phyloP scores from a whole-genome alignment of 2,329 filamentous ascomycete species.

The Colletotrichum sp. region DNA sequence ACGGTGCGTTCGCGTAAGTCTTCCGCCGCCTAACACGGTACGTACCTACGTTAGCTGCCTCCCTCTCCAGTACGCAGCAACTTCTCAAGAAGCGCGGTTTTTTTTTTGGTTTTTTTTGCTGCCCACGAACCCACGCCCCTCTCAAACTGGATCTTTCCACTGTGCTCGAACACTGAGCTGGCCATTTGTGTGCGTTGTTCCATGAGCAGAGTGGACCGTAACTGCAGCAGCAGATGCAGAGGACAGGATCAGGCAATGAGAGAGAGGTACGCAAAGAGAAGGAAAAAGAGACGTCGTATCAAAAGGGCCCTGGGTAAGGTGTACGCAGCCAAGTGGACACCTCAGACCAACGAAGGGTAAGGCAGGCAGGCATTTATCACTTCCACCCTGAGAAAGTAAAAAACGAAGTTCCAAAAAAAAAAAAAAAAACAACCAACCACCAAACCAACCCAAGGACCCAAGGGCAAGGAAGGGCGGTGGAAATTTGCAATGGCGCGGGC shows the following conservation, averaged over 20 bases:
- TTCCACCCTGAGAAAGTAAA: background rate
- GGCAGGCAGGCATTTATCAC: background rate
- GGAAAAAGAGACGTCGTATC: background rate
- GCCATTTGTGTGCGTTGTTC: background rate
- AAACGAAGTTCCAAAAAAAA: too few species aligned
- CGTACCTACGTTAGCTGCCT: background rate
- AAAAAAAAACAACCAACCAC: background rate
- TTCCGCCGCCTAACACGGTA: background rate
- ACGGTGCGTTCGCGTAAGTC: constrained; percentile 15
- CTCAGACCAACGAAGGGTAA: background rate
- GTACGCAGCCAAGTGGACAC: background rate
- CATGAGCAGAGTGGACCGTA: background rate
- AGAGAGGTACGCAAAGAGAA: background rate
- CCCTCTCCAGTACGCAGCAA: background rate
- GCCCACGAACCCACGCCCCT: background rate
- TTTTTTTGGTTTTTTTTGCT: background rate
- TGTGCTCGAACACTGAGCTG: background rate
- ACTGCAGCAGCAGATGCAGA: background rate
- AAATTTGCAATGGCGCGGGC: too few species aligned
- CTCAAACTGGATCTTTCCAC: background rate
- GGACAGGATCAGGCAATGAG: background rate
- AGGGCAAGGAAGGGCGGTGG: background rate
- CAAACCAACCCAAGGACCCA: background rate
- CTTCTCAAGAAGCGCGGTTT: background rate
- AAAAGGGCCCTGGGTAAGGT: constrained; percentile 1